Base-by-base conservation (phyloP, 2,329 filamentous ascomycete species). In the Fusarium duplospermum region DNA sequence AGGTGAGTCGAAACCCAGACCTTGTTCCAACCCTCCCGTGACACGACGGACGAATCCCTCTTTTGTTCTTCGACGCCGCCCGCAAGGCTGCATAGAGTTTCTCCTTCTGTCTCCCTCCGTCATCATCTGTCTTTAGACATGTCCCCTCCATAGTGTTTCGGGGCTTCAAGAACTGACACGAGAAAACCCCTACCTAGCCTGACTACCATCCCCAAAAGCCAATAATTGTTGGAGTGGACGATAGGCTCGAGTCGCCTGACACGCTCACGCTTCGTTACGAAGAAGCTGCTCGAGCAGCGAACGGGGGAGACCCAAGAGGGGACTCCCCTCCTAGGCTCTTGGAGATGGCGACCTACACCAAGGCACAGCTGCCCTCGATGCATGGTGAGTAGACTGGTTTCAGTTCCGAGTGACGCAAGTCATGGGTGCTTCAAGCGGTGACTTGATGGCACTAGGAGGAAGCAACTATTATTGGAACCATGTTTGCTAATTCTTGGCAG, bases 321-420 rank as follows among this genome's bases (percentile, higher is more conserved):
- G 90, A 87, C 84, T 90, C 86, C 84, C 87, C 88, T 81, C 86
- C 80, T 72, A 77, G 76, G 74, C 72, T 82, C 57, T 77, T 82
- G 29, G 78, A 82, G 18, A 85, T 85, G 83, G 83, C 83, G 56
- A 77, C 83, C 83, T 92, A 92, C 84, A 95, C 94, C 88, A 97
- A 97, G 85, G 85, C 90, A 68, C 91, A 93, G 83, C 88, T 91
- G 84, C 88, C 92, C 83, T 93, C 92, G 83, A 89, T 95, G 86
- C 93, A 96, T 85, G 93, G 95, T 97, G 87, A 86, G 94, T 92
- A 33, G 24, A 61, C 11, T 16, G 22, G 11, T 18, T 16, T 18
- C 14, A 24, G 47, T 24, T 31, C 24, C 66, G 7, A 29, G 38
- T 42, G 29, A 9, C 11, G 52, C 22, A 80, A 80, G 82, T 76